Evolutionary conservation across 1,284 basidiomycete species (phyloP).

Genomic region (Fomitopsis palustris): DNA sequence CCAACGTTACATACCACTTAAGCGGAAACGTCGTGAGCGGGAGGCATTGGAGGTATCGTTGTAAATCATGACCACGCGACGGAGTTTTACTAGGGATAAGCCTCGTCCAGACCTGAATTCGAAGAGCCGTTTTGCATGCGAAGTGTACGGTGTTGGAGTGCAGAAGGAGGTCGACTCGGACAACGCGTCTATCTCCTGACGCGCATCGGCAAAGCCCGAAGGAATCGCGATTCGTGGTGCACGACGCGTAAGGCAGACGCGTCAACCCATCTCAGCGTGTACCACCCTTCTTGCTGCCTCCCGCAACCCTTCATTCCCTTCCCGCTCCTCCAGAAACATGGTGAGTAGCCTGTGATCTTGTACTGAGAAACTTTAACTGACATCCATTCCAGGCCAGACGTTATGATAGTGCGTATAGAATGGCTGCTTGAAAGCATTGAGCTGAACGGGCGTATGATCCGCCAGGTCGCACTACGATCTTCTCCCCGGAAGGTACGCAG

Average conservation of each 20-base stretch:
- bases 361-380: not conserved
- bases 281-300: slow-evolving; percentile 6
- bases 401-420: slow-evolving; percentile 74
- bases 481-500: slow-evolving; percentile 86
- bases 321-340: slow-evolving; percentile 21
- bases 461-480: slow-evolving; percentile 88
- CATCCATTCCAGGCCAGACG: slow-evolving; percentile 66
- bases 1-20: too few species aligned
- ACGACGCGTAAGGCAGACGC: slow-evolving; percentile 22
- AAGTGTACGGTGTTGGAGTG: too few species aligned
- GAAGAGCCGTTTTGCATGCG: too few species aligned
- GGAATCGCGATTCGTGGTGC: not conserved
- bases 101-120: too few species aligned
- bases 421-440: slow-evolving; percentile 2
- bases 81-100: too few species aligned
- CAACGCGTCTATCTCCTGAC: not conserved
- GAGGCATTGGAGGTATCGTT: too few species aligned
- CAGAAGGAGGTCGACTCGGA: not conserved
- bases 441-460: slow-evolving; percentile 15
- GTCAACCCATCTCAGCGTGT: slow-evolving; percentile 16
- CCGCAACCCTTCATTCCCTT: slow-evolving; percentile 7
- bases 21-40: too few species aligned
- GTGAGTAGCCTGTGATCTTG: slow-evolving; percentile 18
- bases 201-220: slow-evolving; percentile 3
- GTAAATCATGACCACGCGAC: not conserved